A percentile compares a stretch with the other conserved stretches of the same genome.
Conservation (phyloP, 1,284 basidiomycete genomes). For the Naganishia albida region DNA sequence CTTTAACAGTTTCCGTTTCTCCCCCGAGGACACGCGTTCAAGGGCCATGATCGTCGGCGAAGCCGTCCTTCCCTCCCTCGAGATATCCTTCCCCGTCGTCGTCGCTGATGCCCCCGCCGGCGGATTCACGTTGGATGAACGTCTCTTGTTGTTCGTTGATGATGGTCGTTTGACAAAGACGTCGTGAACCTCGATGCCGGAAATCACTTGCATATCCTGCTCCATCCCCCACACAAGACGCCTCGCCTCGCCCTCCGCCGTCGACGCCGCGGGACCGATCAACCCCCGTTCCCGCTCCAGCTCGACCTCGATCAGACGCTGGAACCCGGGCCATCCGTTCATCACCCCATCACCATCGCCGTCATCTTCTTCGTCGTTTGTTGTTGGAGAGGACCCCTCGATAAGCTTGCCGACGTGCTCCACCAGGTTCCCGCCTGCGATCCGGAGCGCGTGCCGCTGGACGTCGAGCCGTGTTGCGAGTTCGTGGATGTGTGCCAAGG, state of each 20-base stretch:
- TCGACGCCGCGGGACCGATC: not conserved
- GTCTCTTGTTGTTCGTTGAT: slow-evolving; percentile 4
- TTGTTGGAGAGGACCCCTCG: not conserved
- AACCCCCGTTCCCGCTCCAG: slow-evolving; percentile 6
- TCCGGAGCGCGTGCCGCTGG: slow-evolving; percentile 3
- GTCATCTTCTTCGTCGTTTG: not conserved
- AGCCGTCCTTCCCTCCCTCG: no score
- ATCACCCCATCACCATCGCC: not conserved
- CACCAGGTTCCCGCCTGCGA: slow-evolving; percentile 14
- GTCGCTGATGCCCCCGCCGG: not conserved
- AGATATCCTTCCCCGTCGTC: no score
- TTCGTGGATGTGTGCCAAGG: not conserved
- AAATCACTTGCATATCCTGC: slow-evolving; percentile 31
- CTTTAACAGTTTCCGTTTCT: slow-evolving; percentile 67
- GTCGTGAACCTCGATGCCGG: slow-evolving; percentile 24
- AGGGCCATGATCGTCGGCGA: slow-evolving; percentile 51
- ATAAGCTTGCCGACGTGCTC: slow-evolving; percentile 1
- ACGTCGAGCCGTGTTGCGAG: not conserved
- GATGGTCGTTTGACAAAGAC: slow-evolving; percentile 16
- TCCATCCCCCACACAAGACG: slow-evolving; percentile 29
- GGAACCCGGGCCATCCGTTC: slow-evolving; percentile 10
- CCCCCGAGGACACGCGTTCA: slow-evolving; percentile 36
- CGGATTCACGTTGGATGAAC: not conserved
- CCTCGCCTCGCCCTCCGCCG: not conserved
- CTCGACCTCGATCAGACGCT: slow-evolving; percentile 4